Evolutionary conservation across 139 green algal genomes (phyloP), one percentile per base, ranked within the genome.

Genomic region (Chlorella ohadii): DNA sequence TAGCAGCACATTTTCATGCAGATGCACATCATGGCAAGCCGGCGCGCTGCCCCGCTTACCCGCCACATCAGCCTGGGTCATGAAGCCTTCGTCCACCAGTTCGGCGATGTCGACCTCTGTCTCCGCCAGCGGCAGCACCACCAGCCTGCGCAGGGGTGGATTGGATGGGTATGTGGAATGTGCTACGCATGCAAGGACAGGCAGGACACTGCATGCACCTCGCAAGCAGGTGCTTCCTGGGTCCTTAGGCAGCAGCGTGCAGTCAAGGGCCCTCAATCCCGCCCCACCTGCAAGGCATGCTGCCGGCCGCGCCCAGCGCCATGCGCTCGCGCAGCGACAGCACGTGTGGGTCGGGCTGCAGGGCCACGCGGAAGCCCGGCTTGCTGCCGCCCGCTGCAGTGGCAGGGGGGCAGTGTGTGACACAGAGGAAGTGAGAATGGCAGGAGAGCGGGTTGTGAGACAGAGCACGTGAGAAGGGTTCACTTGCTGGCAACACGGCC

Each of bases 291-390:
- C 68, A 57, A 38, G 68, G 38, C 38, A 75, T 41, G 38, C 38
- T 75, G 22, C 68, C 68, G 4, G 38, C 51, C 0, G 68, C 51
- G 22, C 68, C 68, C 68, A 75, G 38, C 23, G 68, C 68, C 72
- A 78, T 78, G 41, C 72, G 28, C 9, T 47, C 72, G 4, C 72
- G 72, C 72, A 78, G 44, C 28, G 41, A n/a, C 72, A 78, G 59
- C 72, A 78, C 72, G 28, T 56, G 34, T 12, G 74, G 41, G 44
- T 67, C 55, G 20, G 74, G 33, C 33, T 47, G 51, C 74, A 80
- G n/a, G 6, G 33, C 33, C 11, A 80, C 74, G 12, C 74, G 74
- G 74, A 80, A 80, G 74, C 51, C 47, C 20, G 74, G n/a, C 31
- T 34, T 47, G 33, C 31, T 22, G 33, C 74, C 74, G 19, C 7